Evolutionary conservation across 192 early-diverging fungal genomes (phyloP), one percentile per base, ranked within the genome.

Genomic region (Entomortierella chlamydospora): DNA sequence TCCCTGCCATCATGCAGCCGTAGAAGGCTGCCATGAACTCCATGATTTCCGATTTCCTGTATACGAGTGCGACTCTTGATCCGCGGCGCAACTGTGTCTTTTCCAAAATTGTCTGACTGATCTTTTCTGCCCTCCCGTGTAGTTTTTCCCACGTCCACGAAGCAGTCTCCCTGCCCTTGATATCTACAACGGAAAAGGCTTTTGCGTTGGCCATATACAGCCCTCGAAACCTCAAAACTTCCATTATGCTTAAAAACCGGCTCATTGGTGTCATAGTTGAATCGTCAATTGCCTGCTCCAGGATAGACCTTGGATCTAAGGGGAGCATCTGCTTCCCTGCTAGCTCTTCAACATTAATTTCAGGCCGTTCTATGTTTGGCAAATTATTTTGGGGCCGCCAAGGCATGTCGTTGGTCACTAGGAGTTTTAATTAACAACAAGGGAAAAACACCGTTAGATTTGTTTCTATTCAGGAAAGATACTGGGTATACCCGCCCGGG

Each of bases 1-100:
- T 82, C 25, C 95, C 95, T 12, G 89, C 89, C 64, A 90, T 88
- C 70, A 95, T 90, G 72, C 94, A 94, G n/a, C 92, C 94, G 66
- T 89, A 92, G 53, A 96, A 70, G 12, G 92, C 91, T 9, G 88
- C 90, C n/a, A 95, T 70, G 70, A 91, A 94, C n/a, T 96, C 95
- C 53, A 93, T 69, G 41, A 92, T 86, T 70, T 96, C 95, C 39
- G 86, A 86, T 72, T 93, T 94, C 43, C 91, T 87, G 79, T 92
- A 96, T 29, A 96, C 85, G 23, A 96, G 81, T 2, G 93, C 93
- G 4, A 95, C 89, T 7, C 89, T 84, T 51, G 90, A 91, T 9
- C 93, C 94, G 17, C 83, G 72, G n/a, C 64, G 68, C 28, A 93
- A 49, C 26, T 84, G 84, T 61, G 85, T 81, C 60, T 89, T 88